These are phyloP conservation scores for Citrus cavaleriei DNA, from an alignment of 345 rosid genomes.

Conservation along the genomic window DNA sequence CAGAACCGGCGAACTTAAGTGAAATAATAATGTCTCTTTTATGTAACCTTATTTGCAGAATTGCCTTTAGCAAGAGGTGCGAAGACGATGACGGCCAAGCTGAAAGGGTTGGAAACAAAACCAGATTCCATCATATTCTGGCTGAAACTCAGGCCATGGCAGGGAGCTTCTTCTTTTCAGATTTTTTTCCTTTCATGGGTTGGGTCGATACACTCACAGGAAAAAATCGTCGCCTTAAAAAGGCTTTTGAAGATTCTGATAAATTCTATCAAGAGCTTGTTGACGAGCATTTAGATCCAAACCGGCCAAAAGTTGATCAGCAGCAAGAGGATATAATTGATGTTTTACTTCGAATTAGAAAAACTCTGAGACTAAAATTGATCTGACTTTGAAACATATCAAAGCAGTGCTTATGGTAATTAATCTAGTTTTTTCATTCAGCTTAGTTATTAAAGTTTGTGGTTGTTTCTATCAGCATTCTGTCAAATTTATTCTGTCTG, in stretches of 20 bases:
- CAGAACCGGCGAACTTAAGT: slow-evolving; percentile 11
- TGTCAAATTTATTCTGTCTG: no score
- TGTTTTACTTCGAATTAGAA: slow-evolving; percentile 18
- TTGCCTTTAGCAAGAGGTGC: slow-evolving; percentile 32
- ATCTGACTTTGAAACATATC: slow-evolving; percentile 28
- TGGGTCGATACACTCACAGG: slow-evolving; percentile 28
- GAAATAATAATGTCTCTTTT: slow-evolving; percentile 11
- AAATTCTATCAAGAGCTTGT: slow-evolving; percentile 27
- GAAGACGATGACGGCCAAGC: background rate
- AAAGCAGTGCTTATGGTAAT: slow-evolving; percentile 36
- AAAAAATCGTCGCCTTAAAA: slow-evolving; percentile 8
- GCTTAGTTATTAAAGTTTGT: background rate
- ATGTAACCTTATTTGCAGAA: slow-evolving; percentile 14
- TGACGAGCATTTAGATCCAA: slow-evolving; percentile 30
- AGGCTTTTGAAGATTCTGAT: slow-evolving; percentile 22
- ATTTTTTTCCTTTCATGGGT: slow-evolving; percentile 27
- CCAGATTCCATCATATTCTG: slow-evolving; percentile 12
- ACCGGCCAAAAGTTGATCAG: background rate
- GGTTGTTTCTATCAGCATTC: no score
- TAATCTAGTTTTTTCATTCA: background rate
- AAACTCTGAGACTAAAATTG: slow-evolving; percentile 9
- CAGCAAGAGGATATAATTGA: slow-evolving; percentile 24
- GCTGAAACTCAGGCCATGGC: slow-evolving; percentile 24
- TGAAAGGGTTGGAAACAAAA: slow-evolving; percentile 1
- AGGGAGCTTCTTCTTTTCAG: slow-evolving; percentile 17